Percentiles rank a stretch among this genome's conserved stretches.
These are phyloP conservation scores for Wilcoxina mikolae DNA, from an alignment of 495 filamentous ascomycete species.

Conservation along the genomic window DNA sequence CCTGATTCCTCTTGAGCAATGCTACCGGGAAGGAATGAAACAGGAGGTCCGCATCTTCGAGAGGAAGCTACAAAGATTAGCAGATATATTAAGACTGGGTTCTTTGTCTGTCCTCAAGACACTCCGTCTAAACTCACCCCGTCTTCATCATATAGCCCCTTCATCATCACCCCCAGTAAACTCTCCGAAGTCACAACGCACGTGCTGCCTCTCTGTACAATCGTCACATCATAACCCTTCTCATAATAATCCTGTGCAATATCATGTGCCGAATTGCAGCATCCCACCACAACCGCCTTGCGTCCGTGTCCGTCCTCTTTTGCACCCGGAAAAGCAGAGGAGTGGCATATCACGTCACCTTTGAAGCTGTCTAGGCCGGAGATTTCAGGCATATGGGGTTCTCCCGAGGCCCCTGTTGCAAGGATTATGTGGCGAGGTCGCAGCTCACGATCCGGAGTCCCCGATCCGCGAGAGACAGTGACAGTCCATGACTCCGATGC, in stretches of 20 bases:
- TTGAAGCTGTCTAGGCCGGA: conserved; percentile 45
- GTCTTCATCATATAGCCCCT: conserved; percentile 47
- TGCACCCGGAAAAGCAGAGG: conserved; percentile 51
- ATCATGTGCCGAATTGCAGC: conserved; percentile 69
- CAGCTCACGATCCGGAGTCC: conserved; percentile 44
- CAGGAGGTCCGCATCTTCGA: conserved; percentile 50
- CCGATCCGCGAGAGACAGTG: conserved; percentile 40
- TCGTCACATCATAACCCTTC: conserved; percentile 69
- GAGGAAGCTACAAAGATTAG: conserved; percentile 19
- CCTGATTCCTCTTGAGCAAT: conserved; percentile 42
- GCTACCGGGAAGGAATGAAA: conserved; percentile 41
- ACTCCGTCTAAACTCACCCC: conserved; percentile 20
- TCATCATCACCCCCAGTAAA: conserved; percentile 40
- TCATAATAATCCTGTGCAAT: conserved; percentile 73
- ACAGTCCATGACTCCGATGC: conserved; percentile 45
- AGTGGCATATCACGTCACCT: conserved; percentile 50
- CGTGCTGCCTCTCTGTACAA: conserved; percentile 65
- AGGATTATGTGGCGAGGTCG: conserved; percentile 55
- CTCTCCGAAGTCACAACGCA: conserved; percentile 48
- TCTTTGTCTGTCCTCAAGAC: too few species aligned
- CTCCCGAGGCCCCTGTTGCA: conserved; percentile 58
- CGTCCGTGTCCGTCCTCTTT: conserved; percentile 38
- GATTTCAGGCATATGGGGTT: conserved; percentile 49
- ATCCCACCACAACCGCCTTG: conserved; percentile 61
- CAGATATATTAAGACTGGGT: too few species aligned